Base-by-base conservation (phyloP, 2,329 filamentous ascomycete genomes). In the Fusarium camptoceras region DNA sequence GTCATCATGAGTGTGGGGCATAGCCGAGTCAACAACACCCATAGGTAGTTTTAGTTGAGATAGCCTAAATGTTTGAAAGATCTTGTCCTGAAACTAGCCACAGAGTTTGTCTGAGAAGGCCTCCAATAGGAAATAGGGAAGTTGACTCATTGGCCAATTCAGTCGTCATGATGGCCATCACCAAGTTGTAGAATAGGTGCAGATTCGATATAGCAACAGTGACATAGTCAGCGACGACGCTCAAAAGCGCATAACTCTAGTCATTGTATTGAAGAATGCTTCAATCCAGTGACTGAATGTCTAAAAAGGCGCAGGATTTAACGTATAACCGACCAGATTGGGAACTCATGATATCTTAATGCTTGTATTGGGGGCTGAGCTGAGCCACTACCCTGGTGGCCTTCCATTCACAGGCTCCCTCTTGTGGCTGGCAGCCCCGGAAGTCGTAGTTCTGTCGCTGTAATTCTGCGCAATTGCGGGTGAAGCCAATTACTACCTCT, bases 31-130 rank as follows among this genome's bases (percentile, higher is more conserved):
- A 25, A 16, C 10, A 25, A 16, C 27, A 27, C 30, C 18, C 22
- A 51, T 53, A 41, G 12, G 27, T 5, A 22, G 20, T 41, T n/a
- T 15, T 41, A 25, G 8, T 20, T 34, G 8, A 51, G 14, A 27
- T 31, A 59, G 46, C 46, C 44, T 18, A 22, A n/a, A 59, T n/a
- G 46, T 51, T 59, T 28, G 18, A 39, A 22, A 22, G 14, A 30
- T 44, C 28, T 18, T 24, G 25, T 44, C 61, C 61, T 64, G 62
- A 64, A 64, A 64, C 60, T n/a, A 59, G 53, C 44, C 49, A 60
- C 16, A 47, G 37, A 46, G 25, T 28, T 4, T 47, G 27, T 18
- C 18, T 53, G 3, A 2, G 27, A 37, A 55, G 57, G 28, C 60
- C 57, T 62, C 60, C 60, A 55, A 54, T 62, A 16, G 25, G 18